phyloP scores from a whole-genome alignment of 768 basidiomycete species.

The Pulveroboletus ravenelii region DNA sequence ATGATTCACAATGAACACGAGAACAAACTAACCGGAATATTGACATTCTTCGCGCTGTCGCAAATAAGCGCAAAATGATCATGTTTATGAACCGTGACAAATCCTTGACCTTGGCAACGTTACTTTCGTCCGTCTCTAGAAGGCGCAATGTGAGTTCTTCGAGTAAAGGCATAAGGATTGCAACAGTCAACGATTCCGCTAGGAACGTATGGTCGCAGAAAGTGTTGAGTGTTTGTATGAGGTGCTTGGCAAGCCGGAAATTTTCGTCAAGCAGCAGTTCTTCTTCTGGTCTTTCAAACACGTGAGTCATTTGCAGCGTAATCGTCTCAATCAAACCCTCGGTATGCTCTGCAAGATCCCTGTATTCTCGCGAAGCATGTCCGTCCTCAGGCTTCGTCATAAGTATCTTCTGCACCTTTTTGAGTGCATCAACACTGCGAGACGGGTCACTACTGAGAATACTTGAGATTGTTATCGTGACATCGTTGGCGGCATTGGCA shows the following conservation, averaged over 20 bases:
- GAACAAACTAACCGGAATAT: constrained; percentile 70
- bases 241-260: constrained; percentile 92
- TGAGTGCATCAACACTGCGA: constrained; percentile 88
- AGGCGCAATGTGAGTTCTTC: constrained; percentile 89
- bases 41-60: constrained; percentile 83
- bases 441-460: constrained; percentile 84
- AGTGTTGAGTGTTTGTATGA: constrained; percentile 92
- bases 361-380: constrained; percentile 63
- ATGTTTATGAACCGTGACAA: constrained; percentile 96
- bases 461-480: constrained; percentile 80
- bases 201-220: constrained; percentile 90
- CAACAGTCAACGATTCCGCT: constrained; percentile 81
- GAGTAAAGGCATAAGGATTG: constrained; percentile 79
- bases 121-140: constrained; percentile 88
- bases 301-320: constrained; percentile 85
- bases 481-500: constrained; percentile 43
- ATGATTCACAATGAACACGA: neutral
- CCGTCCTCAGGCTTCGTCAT: constrained; percentile 71
- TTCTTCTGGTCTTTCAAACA: constrained; percentile 79
- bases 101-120: constrained; percentile 82
- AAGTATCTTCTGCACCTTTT: constrained; percentile 86
- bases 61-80: constrained; percentile 92
- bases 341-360: constrained; percentile 72
- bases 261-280: constrained; percentile 72
- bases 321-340: constrained; percentile 88